Base-by-base conservation (phyloP, 805 yeast species). In the Pichia kluyveri region DNA sequence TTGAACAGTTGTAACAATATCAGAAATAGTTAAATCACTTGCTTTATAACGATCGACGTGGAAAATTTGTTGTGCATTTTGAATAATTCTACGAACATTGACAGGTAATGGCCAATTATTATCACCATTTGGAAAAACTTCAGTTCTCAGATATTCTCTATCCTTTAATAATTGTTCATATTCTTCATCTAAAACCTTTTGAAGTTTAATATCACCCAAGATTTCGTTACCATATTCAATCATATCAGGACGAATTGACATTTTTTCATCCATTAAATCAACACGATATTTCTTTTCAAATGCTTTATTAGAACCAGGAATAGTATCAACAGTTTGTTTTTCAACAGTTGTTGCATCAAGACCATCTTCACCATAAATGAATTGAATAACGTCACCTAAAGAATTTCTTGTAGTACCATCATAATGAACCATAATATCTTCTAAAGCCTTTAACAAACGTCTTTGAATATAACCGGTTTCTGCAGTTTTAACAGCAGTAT, bases 371-470 rank as follows among this genome's bases (percentile, higher is more conserved):
- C 99, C 99, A 62, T 93, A 93, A 51, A 90, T 77, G 69, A 93
- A 93, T 72, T 93, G 98, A 59, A 93, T 86, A 54, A 93, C 78
- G 63, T 91, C 96, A 61, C 99, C 99, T 54, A 93, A 71, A 5
- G 99, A 95, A 68, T 93, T 93, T 73, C 99, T 83, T 0, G 97
- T 90, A 14, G 99, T 91, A 63, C 96, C 96, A 72, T 93, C 99
- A 61, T 93, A 93, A 64, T 91, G 79, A 41, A 88, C 83, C 60
- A 86, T 95, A 32, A 93, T 95, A 73, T 99, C 99, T 69, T 93
- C 99, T 54, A 93, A 75, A 69, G 93, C 99, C 69, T 93, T 93
- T 53, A 96, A 91, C 69, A 93, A 77, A 79, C 99, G 93, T 71
- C 99, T 83, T 72, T 93, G 99, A 67, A 93, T 76, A 70, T 93